Base-by-base conservation (phyloP, 2,329 filamentous ascomycete genomes). In the Endocalyx cinctus region DNA sequence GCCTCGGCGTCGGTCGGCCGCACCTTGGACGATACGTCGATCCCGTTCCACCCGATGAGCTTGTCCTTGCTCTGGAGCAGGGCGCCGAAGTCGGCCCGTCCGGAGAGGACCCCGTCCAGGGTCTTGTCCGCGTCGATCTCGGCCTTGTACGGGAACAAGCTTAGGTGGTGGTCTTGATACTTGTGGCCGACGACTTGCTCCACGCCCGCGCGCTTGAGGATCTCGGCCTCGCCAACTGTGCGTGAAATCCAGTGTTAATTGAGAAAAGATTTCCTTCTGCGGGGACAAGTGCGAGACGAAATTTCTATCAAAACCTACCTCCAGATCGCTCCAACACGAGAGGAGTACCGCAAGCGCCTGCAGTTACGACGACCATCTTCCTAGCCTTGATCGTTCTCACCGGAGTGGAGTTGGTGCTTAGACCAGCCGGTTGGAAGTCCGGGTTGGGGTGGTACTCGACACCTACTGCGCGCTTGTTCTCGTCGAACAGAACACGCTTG, bases 151-250 rank as follows among this genome's bases (percentile, higher is more conserved):
- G 69, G 58, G 36, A 66, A 70, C 2, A 75, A 42, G 2, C 68
- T 45, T 4, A 78, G 52, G 37, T 79, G 66, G 41, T 76, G 71
- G 43, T 76, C 72, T 45, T 74, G 68, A 40, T 72, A 70, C 42
- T 54, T 23, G 8, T 23, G 8, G 20, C 20, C 20, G 8, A 23
- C 20, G 20, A 8, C 20, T n/a, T 8, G 20, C 20, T 23, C 8
- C 8, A 23, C n/a, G 8, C 20, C 20, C n/a, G 20, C 20, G 8
- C n/a, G 8, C 20, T 23, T n/a, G 8, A 23, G 20, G 20, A 23
- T 23, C 20, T 23, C 8, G 20, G 20, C 8, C 8, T 23, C n/a
- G 8, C 20, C 20, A n/a, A 23, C n/a, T n/a, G n/a, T n/a, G n/a
- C n/a, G n/a, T n/a, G n/a, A n/a, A n/a, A n/a, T n/a, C n/a, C n/a